phyloP scores from a whole-genome alignment of 768 basidiomycete genomes.

The Tephrocybe sp. region DNA sequence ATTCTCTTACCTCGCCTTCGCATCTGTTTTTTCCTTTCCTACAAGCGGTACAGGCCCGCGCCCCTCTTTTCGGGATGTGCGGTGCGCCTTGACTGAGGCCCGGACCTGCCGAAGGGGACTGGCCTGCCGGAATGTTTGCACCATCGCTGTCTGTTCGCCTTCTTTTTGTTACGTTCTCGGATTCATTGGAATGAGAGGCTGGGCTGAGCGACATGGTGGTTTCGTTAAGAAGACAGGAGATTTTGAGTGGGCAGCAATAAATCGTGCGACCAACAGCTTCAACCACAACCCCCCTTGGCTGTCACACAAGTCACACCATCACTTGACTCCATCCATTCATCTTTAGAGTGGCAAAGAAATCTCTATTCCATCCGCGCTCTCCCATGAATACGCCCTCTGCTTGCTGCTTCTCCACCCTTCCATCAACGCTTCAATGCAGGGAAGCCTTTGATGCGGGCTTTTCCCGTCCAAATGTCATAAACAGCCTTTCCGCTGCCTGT shows the following conservation, averaged over 20 bases:
- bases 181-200: constrained; percentile 53
- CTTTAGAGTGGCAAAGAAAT: not conserved
- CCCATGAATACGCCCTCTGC: constrained; percentile 1
- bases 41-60: constrained; percentile 85
- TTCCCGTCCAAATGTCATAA: constrained; percentile 8
- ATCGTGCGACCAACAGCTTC: constrained; percentile 14
- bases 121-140: constrained; percentile 26
- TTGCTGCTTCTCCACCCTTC: constrained; percentile 10
- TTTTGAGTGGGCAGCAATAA: constrained; percentile 17
- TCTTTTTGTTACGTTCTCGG: constrained; percentile 57
- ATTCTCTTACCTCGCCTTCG: constrained; percentile 77
- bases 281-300: constrained; percentile 11
- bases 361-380: constrained; percentile 4
- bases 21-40: constrained; percentile 93
- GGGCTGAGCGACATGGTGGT: constrained; percentile 67
- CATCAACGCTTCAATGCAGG: constrained; percentile 9
- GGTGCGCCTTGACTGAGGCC: constrained; percentile 33
- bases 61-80: constrained; percentile 90
- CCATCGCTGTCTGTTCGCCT: constrained; percentile 46
- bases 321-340: constrained; percentile 17
- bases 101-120: constrained; percentile 34
- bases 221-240: constrained; percentile 18
- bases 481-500: constrained; percentile 1
- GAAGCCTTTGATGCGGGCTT: constrained; percentile 14
- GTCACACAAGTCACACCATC: constrained; percentile 17